Percentiles rank a stretch among this genome's conserved stretches.
Conservation (phyloP, 768 basidiomycete species). For the Rhodotorula paludigena region DNA sequence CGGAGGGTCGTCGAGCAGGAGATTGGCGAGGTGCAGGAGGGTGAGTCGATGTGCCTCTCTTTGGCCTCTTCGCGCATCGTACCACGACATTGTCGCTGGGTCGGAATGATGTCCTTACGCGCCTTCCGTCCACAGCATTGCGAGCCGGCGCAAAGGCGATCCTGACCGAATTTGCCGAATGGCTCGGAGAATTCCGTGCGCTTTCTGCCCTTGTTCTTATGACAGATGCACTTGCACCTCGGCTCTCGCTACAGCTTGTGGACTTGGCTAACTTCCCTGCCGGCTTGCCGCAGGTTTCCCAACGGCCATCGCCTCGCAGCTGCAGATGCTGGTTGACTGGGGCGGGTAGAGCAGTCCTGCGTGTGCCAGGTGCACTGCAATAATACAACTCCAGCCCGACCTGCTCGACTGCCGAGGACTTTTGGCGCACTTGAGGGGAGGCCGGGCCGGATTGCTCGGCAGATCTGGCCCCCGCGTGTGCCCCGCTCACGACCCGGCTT, state of each 20-base stretch:
- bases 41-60: neutral
- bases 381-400: no score
- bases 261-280: neutral
- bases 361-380: neutral
- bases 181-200: constrained; percentile 35
- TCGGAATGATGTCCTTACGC: neutral
- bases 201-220: no score
- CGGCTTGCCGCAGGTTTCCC: constrained; percentile 21
- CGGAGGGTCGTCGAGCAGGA: constrained; percentile 17
- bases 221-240: no score
- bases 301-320: constrained; percentile 14
- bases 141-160: constrained; percentile 27
- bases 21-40: constrained; percentile 23
- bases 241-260: no score
- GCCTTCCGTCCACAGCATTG: constrained; percentile 2
- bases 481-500: neutral
- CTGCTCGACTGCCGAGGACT: no score
- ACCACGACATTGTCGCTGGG: neutral
- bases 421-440: no score
- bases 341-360: no score
- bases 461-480: no score
- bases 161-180: constrained; percentile 30
- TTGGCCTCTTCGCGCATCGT: neutral
- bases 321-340: constrained; percentile 34
- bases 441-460: no score